Evolutionary conservation across 768 basidiomycete genomes (phyloP).

Genomic region (Tylopilus felleus): DNA sequence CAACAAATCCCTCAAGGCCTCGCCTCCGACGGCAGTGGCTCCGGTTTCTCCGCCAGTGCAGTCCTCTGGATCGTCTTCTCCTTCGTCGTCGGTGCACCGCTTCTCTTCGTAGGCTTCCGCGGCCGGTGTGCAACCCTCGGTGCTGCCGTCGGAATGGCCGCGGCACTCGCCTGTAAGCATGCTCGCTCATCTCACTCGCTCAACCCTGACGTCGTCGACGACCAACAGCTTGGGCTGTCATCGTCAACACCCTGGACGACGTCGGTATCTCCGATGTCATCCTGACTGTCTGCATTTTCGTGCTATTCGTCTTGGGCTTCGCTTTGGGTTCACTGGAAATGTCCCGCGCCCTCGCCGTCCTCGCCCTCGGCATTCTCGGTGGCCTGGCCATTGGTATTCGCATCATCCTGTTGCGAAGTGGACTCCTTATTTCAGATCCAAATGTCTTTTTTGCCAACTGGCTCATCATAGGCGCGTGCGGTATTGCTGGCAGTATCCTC

Average conservation of each 20-base stretch:
- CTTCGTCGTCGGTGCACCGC: constrained; percentile 49
- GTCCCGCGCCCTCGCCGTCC: constrained; percentile 45
- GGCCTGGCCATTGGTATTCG: constrained; percentile 59
- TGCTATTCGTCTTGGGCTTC: constrained; percentile 49
- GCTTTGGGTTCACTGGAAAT: constrained; percentile 52
- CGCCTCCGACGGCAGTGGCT: constrained; percentile 59
- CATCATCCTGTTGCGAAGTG: constrained; percentile 46
- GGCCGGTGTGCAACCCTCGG: constrained; percentile 57
- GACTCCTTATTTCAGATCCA: constrained; percentile 42
- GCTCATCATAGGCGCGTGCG: constrained; percentile 48
- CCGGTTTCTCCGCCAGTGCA: constrained; percentile 44
- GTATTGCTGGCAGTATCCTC: constrained; percentile 38
- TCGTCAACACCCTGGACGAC: constrained; percentile 52
- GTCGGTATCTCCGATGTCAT: constrained; percentile 50
- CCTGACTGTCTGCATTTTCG: constrained; percentile 47
- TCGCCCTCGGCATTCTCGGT: constrained; percentile 46
- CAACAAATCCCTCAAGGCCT: constrained; percentile 47
- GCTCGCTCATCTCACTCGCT: not conserved
- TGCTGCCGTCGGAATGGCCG: constrained; percentile 49
- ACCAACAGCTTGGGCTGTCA: constrained; percentile 52
- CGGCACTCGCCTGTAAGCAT: constrained; percentile 42
- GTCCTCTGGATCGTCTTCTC: constrained; percentile 58
- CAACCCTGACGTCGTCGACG: not conserved
- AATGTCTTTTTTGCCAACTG: constrained; percentile 45
- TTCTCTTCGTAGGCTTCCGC: constrained; percentile 55